phyloP scores from a whole-genome alignment of 2,329 filamentous ascomycete genomes.

The Zymoseptoria passerinii region DNA sequence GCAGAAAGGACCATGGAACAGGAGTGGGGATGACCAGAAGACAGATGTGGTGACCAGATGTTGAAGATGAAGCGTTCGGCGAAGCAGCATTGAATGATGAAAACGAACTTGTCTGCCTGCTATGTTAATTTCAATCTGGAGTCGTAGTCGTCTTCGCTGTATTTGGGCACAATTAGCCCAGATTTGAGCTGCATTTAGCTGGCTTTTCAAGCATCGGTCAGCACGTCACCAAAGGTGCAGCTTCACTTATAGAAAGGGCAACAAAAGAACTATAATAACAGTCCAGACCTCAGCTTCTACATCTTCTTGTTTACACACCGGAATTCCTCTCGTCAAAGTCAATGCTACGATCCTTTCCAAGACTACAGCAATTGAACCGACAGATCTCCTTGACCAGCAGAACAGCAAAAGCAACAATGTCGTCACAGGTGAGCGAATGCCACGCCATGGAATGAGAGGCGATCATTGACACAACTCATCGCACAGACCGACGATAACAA shows the following conservation, averaged over 20 bases:
- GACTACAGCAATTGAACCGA: not conserved
- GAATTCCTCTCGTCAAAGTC: not conserved
- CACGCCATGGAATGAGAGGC: not conserved
- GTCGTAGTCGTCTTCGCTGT: not conserved
- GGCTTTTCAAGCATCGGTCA: not conserved
- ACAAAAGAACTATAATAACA: not conserved
- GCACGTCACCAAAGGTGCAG: not conserved
- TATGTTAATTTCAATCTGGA: not conserved
- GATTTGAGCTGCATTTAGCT: not conserved
- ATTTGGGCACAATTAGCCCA: not conserved
- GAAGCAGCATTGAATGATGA: not conserved
- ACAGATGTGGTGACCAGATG: not conserved
- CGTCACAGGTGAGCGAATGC: not conserved
- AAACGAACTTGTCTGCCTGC: not conserved
- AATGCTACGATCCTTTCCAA: not conserved
- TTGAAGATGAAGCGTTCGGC: not conserved
- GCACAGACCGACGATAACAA: constrained; percentile 2
- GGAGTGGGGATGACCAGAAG: not conserved
- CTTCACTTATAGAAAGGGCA: not conserved
- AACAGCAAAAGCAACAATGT: not conserved
- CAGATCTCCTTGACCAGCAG: not conserved
- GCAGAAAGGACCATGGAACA: not conserved
- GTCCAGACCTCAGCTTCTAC: not conserved
- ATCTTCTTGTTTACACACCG: not conserved
- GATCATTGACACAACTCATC: not conserved